phyloP scores from a whole-genome alignment of 371 early-diverging fungal species.

The Circinella minor region DNA sequence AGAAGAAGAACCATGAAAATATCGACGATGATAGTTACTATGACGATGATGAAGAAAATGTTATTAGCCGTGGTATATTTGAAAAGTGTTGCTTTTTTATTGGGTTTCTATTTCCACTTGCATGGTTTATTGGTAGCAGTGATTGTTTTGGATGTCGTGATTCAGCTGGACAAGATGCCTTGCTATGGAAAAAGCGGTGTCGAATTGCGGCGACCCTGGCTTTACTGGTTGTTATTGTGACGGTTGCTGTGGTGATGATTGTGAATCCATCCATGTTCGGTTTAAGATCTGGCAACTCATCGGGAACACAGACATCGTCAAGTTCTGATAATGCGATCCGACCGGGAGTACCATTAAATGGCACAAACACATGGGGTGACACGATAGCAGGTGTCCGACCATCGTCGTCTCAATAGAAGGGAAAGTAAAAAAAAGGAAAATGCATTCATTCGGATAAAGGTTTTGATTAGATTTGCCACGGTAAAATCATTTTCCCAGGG shows the following conservation, averaged over 20 bases:
- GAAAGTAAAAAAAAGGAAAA: too few species aligned
- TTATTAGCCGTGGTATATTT: background rate
- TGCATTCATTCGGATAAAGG: background rate
- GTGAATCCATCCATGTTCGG: constrained; percentile 43
- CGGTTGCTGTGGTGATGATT: constrained; percentile 38
- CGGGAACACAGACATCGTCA: constrained; percentile 40
- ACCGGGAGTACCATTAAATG: constrained; percentile 48
- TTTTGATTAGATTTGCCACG: background rate
- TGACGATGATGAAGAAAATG: too few species aligned
- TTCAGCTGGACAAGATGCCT: constrained; percentile 1
- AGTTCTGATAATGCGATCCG: constrained; percentile 30
- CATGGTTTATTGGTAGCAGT: constrained; percentile 49
- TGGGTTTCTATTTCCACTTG: constrained; percentile 40
- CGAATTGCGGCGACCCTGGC: constrained; percentile 44
- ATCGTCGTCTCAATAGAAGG: background rate
- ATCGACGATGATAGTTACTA: background rate
- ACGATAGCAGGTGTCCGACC: constrained; percentile 33
- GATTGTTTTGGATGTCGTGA: constrained; percentile 19
- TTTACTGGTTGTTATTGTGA: constrained; percentile 31
- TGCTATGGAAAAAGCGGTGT: constrained; percentile 49
- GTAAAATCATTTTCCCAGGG: background rate
- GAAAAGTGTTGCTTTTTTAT: constrained; percentile 31
- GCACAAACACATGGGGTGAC: constrained; percentile 38
- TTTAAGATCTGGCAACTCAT: constrained; percentile 27
- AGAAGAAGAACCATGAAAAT: background rate